Evolutionary conservation across 208 protist genomes (phyloP), one percentile per base, ranked within the genome.

Genomic region (Porcisia hertigi): DNA sequence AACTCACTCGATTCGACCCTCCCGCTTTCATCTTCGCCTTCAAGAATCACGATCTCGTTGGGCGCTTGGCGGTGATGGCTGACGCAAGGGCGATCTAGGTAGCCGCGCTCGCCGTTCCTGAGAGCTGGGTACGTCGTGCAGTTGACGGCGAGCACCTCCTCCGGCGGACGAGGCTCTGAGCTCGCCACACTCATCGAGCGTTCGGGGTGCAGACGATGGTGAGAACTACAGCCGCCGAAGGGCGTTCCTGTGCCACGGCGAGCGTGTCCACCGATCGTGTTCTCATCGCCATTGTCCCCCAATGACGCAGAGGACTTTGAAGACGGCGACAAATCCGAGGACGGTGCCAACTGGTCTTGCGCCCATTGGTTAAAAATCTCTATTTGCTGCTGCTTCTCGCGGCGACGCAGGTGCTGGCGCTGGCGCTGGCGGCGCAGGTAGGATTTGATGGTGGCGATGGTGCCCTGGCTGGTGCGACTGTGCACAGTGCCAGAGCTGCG

Each of bases 301-400:
- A 70, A 80, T 7, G 59, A 47, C 8, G 30, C 34, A 23, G 75
- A 80, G 23, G 70, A 71, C 53, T 64, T 71, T 2, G 76, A 80
- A 8, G 76, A 80, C 5, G 70, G 41, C 7, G 76, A 80, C 76
- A 80, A 60, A 52, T 80, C 76, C 4, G 70, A 75, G 20, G 76
- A 80, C 5, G 76, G 58, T 14, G 54, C 76, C 76, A 80, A 75
- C 63, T 80, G 76, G 39, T 57, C 69, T 1, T 58, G 18, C 8
- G 80, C 72, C 80, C 80, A 84, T 72, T 84, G 80, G 20, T 77
- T 71, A 41, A 84, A 84, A 30, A 84, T 52, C 0, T 81, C 80
- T 6, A 72, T 59, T 59, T 72, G 64, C 66, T 77, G 71, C 55
- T 77, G 71, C 72, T 77, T 66, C 57, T 82, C 72, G 1, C 66